Percentiles rank a stretch among this genome's conserved stretches.
Conservation (phyloP, 2,329 filamentous ascomycete genomes). For the Exophiala sp. region DNA sequence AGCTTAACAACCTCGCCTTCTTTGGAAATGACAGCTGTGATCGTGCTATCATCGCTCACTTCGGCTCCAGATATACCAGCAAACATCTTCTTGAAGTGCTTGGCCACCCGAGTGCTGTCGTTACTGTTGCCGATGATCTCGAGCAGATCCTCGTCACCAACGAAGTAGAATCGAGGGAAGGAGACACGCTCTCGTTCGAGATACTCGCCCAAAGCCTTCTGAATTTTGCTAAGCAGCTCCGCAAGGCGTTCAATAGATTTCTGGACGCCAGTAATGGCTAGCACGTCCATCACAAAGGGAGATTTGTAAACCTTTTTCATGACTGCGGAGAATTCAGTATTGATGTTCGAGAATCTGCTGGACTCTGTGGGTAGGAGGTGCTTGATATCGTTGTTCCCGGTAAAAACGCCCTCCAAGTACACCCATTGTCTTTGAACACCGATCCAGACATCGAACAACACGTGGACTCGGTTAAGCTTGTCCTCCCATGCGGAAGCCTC, state of each 20-base stretch:
- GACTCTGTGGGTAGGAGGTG: constrained; percentile 95
- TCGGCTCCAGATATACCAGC: constrained; percentile 86
- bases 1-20: constrained; percentile 85
- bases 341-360: constrained; percentile 97
- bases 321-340: constrained; percentile 96
- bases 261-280: constrained; percentile 92
- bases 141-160: constrained; percentile 94
- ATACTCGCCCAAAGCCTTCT: constrained; percentile 97
- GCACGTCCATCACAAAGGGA: constrained; percentile 89
- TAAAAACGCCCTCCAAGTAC: constrained; percentile 97
- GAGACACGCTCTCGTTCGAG: constrained; percentile 95
- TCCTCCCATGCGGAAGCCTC: constrained; percentile 97
- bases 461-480: constrained; percentile 93
- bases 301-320: constrained; percentile 99
- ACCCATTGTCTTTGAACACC: constrained; percentile 99
- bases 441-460: constrained; percentile 99
- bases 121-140: constrained; percentile 99
- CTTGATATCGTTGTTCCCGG: constrained; percentile 97
- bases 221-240: constrained; percentile 98
- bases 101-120: constrained; percentile 90
- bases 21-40: constrained; percentile 90
- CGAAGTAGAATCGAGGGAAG: constrained; percentile 98
- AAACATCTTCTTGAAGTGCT: constrained; percentile 99
- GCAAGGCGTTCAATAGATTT: constrained; percentile 92
- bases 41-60: constrained; percentile 86